Evolutionary conservation across 139 green algal species (phyloP).

Genomic region (Volvox africanus): DNA sequence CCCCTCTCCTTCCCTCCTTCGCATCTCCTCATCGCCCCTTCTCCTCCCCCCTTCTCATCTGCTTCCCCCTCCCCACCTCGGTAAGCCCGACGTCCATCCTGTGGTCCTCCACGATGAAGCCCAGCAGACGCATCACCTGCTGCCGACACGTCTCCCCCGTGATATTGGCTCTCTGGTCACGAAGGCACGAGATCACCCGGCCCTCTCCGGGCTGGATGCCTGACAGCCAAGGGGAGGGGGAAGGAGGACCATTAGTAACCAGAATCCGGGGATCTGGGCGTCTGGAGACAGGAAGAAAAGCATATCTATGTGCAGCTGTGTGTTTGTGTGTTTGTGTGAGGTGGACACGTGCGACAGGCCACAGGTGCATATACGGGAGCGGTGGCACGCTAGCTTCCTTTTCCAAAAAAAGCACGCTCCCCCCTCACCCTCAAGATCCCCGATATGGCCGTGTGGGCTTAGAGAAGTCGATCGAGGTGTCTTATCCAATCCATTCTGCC

Average conservation of each 20-base stretch:
- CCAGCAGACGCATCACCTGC: conserved; percentile 63
- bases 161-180: conserved; percentile 38
- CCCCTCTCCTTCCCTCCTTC: not conserved
- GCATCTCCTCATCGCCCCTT: not conserved
- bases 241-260: no score
- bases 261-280: no score
- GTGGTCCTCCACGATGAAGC: conserved; percentile 63
- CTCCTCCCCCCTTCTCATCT: not conserved
- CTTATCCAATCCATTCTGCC: no score
- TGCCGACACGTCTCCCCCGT: conserved; percentile 41
- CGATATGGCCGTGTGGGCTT: no score
- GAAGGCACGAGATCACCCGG: conserved; percentile 58
- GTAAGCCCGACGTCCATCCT: conserved; percentile 44
- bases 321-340: not conserved
- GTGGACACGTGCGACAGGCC: no score
- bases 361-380: no score
- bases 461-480: no score
- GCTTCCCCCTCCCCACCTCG: conserved; percentile 10
- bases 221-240: not conserved
- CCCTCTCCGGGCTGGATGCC: conserved; percentile 56
- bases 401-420: no score
- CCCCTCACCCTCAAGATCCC: no score
- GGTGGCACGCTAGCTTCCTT: no score
- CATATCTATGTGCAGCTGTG: not conserved
- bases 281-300: no score